These are phyloP conservation scores for Aspergillus flavus DNA, from an alignment of 2,329 filamentous ascomycete genomes.

Conservation along the genomic window DNA sequence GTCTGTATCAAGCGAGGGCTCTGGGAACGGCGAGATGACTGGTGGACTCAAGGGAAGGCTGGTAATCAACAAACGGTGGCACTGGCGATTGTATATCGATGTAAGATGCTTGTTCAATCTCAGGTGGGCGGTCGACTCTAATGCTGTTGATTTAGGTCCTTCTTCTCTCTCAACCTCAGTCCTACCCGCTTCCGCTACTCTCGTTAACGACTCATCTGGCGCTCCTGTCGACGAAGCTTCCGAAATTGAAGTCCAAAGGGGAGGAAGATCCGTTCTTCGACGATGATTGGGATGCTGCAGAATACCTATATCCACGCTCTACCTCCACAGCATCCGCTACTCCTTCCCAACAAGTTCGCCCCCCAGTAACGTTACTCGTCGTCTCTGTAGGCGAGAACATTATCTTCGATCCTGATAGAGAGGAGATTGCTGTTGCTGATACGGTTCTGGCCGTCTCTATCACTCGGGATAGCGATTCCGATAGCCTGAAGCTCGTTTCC, in stretches of 20 bases:
- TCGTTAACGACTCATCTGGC: conserved; percentile 93
- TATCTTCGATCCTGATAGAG: conserved; percentile 88
- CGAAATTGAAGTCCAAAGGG: conserved; percentile 79
- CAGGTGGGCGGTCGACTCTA: not conserved
- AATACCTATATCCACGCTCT: conserved; percentile 69
- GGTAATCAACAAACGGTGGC: conserved; percentile 87
- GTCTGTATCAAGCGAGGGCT: conserved; percentile 71
- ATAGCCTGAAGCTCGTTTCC: conserved; percentile 64
- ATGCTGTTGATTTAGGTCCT: conserved; percentile 65
- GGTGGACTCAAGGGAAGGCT: conserved; percentile 69
- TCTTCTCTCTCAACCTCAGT: conserved; percentile 87
- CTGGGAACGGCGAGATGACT: conserved; percentile 74
- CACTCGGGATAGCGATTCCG: conserved; percentile 43
- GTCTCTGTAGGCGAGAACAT: conserved; percentile 84
- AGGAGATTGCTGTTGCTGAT: conserved; percentile 92
- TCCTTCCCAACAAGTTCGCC: conserved; percentile 52
- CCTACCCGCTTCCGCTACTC: conserved; percentile 89
- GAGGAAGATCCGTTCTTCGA: conserved; percentile 98
- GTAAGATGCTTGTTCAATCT: conserved; percentile 54
- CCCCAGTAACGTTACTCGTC: conserved; percentile 88
- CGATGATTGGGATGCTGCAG: conserved; percentile 91
- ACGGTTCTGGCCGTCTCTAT: conserved; percentile 84
- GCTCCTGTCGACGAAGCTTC: conserved; percentile 82
- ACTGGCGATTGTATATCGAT: conserved; percentile 96
- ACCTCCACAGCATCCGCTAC: conserved; percentile 22